Evolutionary conservation across 1,284 basidiomycete genomes (phyloP), one percentile per base, ranked within the genome.

Genomic region (Ceratobasidium sp.): DNA sequence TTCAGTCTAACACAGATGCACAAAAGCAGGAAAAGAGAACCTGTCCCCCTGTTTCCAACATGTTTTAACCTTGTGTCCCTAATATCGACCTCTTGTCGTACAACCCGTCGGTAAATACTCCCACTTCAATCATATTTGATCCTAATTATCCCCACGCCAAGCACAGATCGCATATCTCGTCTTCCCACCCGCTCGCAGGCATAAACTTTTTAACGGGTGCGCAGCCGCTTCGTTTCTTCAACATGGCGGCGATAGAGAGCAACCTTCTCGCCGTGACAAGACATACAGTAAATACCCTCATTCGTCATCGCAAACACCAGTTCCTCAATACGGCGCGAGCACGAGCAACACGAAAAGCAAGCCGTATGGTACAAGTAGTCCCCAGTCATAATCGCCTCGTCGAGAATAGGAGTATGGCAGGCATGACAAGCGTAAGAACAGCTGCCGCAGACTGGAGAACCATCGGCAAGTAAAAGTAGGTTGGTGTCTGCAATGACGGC

Each of bases 371-470:
- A 99, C 0, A 96, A 96, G 83, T 99, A 97, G 84, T 99, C 96
- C 76, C 97, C 96, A 15, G 97, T 97, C 94, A 99, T 98, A 84
- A 99, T 98, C n/a, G 97, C 97, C 83, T 98, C 96, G 85, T 98
- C 96, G 73, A 96, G 92, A 81, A 98, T 98, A 53, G 95, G 94
- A 69, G 91, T 89, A 66, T 91, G 91, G 86, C 96, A 98, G 76
- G 97, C 92, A 82, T 93, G 96, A 87, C 96, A 98, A 82, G 91
- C 94, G 86, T 99, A 99, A 13, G 96, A 97, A 87, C 97, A 99
- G 81, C 96, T 93, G 31, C 95, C 93, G 83, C 97, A 99, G 71
- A 99, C 96, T 45, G 98, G 97, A 47, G 94, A 96, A 26, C 97
- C 97, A 83, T 99, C 97, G 39, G 96, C 97, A 65, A 99, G 91